phyloP scores from a whole-genome alignment of 108 stramenopile species.

The Hondaea fermentalgiana region DNA sequence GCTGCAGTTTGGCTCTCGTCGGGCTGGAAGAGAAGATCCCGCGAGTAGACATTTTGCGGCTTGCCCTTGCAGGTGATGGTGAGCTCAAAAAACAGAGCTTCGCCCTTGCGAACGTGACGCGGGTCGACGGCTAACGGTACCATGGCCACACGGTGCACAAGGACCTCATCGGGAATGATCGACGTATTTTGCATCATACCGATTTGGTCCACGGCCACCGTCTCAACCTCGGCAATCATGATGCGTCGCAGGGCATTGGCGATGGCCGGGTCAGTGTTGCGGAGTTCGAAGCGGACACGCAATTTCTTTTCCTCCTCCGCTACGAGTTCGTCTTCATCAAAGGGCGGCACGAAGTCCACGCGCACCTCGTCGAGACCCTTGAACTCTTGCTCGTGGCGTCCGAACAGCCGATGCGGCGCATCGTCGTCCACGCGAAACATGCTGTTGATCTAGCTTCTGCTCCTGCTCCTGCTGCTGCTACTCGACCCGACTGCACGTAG shows the following conservation, averaged over 20 bases:
- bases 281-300: slow-evolving; percentile 45
- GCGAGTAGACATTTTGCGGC: neutral
- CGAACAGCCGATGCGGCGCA: neutral
- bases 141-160: slow-evolving; percentile 43
- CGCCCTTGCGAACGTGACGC: slow-evolving; percentile 25
- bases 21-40: neutral
- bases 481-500: too few relatives aligned
- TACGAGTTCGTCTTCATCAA: neutral
- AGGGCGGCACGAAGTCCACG: neutral
- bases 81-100: neutral
- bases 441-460: neutral
- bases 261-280: slow-evolving; percentile 47
- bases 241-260: slow-evolving; percentile 58
- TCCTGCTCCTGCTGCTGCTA: too few relatives aligned
- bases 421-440: neutral
- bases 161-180: slow-evolving; percentile 55
- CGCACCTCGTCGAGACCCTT: neutral
- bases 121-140: slow-evolving; percentile 48
- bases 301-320: neutral
- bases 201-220: slow-evolving; percentile 53
- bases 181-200: slow-evolving; percentile 45
- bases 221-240: slow-evolving; percentile 50
- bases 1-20: neutral
- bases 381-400: neutral
- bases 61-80: neutral